Evolutionary conservation across 2,329 filamentous ascomycete species (phyloP).

Genomic region (Aureobasidium melanogenum): DNA sequence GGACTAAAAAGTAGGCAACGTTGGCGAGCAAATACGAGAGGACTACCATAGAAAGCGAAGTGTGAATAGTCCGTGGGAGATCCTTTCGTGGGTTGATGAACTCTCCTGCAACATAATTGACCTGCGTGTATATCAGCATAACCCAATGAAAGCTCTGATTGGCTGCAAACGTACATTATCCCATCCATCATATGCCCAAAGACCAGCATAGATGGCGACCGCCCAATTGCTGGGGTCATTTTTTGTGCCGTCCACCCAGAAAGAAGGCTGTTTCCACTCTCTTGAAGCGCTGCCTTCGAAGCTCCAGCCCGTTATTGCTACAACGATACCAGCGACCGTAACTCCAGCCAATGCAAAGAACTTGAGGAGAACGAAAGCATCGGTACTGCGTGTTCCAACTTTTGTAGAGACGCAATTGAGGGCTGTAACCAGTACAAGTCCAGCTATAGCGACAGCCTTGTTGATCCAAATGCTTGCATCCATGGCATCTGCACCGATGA

Average conservation of each 20-base stretch:
- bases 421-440: constrained; percentile 66
- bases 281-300: constrained; percentile 64
- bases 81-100: constrained; percentile 87
- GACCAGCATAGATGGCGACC: constrained; percentile 84
- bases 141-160: not conserved
- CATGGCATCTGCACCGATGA: constrained; percentile 77
- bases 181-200: constrained; percentile 99
- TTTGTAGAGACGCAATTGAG: constrained; percentile 88
- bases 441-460: constrained; percentile 75
- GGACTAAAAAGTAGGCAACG: constrained; percentile 85
- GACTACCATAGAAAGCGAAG: constrained; percentile 91
- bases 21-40: constrained; percentile 85
- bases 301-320: constrained; percentile 77
- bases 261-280: constrained; percentile 73
- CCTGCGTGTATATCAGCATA: constrained; percentile 41
- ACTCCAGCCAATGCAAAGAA: constrained; percentile 83
- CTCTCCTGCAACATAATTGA: constrained; percentile 95
- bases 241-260: constrained; percentile 81
- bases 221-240: constrained; percentile 79
- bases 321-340: constrained; percentile 78
- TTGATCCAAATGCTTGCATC: constrained; percentile 78
- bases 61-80: constrained; percentile 89
- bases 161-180: constrained; percentile 64
- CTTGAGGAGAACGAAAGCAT: constrained; percentile 94
- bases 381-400: constrained; percentile 76